Conservation (phyloP, 83 land plant species). For the Isoetes engelmannii region DNA sequence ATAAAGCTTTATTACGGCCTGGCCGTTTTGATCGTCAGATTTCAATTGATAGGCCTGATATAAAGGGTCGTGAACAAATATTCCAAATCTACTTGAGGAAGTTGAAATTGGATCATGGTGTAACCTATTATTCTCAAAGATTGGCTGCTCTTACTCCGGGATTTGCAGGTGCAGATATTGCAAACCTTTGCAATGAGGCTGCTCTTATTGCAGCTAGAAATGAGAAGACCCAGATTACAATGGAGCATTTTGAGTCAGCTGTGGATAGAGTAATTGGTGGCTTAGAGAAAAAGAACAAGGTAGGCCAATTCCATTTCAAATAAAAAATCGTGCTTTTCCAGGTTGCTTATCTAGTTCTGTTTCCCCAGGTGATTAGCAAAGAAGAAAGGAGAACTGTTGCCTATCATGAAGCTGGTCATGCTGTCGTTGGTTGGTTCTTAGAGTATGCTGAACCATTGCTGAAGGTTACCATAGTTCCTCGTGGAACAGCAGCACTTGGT, state of each 20-base stretch:
- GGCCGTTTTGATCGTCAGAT: constrained; percentile 15
- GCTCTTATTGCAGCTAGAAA: constrained; percentile 5
- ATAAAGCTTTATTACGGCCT: constrained; percentile 9
- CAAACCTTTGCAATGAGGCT: constrained; percentile 11
- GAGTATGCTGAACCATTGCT: constrained; percentile 40
- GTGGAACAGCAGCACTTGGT: constrained; percentile 41
- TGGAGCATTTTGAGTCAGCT: constrained; percentile 14
- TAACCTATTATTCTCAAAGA: constrained; percentile 9
- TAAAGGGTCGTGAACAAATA: constrained; percentile 9
- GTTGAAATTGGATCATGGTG: constrained; percentile 3
- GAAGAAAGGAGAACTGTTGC: constrained; percentile 45
- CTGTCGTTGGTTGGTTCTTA: constrained; percentile 38
- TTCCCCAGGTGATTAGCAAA: constrained; percentile 33
- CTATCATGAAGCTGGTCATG: constrained; percentile 46
- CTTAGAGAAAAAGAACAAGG: constrained; percentile 13
- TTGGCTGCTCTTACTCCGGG: constrained; percentile 11
- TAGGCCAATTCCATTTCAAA: not conserved
- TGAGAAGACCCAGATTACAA: not conserved
- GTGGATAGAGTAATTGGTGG: constrained; percentile 10
- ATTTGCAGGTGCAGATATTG: constrained; percentile 15
- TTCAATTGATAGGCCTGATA: constrained; percentile 4
- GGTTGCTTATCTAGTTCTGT: not conserved
- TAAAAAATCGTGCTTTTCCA: not conserved
- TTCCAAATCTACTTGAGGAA: constrained; percentile 6
- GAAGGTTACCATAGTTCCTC: constrained; percentile 39